Evolutionary conservation across 179 eudicot genomes (phyloP).

Genomic region (Silene coronaria): DNA sequence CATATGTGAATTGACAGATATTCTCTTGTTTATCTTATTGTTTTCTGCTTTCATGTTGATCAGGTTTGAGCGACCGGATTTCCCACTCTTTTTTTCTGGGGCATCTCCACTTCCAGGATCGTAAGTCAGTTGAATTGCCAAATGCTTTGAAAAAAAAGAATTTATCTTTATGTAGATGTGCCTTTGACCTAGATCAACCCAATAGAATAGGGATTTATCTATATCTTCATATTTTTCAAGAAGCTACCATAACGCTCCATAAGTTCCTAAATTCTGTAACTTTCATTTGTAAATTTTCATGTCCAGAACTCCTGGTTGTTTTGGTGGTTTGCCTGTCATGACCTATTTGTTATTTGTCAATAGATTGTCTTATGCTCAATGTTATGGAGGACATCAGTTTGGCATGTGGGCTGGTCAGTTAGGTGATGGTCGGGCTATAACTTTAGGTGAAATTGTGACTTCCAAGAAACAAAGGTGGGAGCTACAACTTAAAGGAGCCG

Average conservation of each 20-base stretch:
- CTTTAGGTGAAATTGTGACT: conserved; percentile 80
- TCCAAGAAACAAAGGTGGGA: conserved; percentile 92
- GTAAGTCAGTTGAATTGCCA: conserved; percentile 43
- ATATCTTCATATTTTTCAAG: background rate
- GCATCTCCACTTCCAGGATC: conserved; percentile 67
- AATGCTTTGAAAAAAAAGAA: background rate
- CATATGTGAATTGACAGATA: background rate
- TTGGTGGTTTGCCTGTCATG: conserved; percentile 10
- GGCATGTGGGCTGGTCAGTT: conserved; percentile 99
- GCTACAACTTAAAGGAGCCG: conserved; percentile 95
- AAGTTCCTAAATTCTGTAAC: background rate
- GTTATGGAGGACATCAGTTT: conserved; percentile 99
- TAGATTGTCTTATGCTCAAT: conserved; percentile 91
- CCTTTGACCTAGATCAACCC: background rate
- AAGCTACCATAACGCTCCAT: background rate
- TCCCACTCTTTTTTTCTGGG: conserved; percentile 75
- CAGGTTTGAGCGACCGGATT: conserved; percentile 89
- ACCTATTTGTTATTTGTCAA: background rate
- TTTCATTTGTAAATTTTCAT: conserved; percentile 8
- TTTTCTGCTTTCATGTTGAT: conserved; percentile 18
- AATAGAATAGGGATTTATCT: background rate
- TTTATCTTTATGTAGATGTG: background rate
- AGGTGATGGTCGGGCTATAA: conserved; percentile 98
- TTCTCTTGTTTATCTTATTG: conserved; percentile 5
- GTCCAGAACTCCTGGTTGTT: conserved; percentile 1